phyloP scores from a whole-genome alignment of 2,329 filamentous ascomycete genomes.

The Lanzia echinophila region DNA sequence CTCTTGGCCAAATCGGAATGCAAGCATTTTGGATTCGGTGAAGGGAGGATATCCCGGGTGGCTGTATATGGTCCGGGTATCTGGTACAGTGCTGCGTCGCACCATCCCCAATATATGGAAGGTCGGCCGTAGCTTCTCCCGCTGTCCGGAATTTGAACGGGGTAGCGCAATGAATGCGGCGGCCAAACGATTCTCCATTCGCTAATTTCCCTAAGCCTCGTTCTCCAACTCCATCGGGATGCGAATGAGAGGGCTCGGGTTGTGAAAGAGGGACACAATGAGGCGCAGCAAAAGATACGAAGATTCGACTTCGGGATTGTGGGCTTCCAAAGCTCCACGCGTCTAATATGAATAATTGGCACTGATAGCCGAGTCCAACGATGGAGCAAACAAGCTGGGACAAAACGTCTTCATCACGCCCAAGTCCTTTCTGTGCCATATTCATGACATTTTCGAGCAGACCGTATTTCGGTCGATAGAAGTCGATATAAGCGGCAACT shows the following conservation, averaged over 20 bases:
- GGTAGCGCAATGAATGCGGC: slow-evolving; percentile 43
- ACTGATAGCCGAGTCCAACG: slow-evolving; percentile 72
- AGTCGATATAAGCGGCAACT: slow-evolving; percentile 66
- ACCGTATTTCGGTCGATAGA: slow-evolving; percentile 69
- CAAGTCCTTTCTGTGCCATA: slow-evolving; percentile 45
- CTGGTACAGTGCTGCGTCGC: slow-evolving; percentile 54
- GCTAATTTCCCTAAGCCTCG: slow-evolving; percentile 49
- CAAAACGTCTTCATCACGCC: slow-evolving; percentile 56
- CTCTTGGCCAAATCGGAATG: slow-evolving; percentile 54
- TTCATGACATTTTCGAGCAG: slow-evolving; percentile 69
- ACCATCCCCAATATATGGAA: slow-evolving; percentile 57
- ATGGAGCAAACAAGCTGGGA: slow-evolving; percentile 67
- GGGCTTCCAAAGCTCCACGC: slow-evolving; percentile 62
- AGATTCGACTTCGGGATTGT: slow-evolving; percentile 61
- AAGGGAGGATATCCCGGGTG: slow-evolving; percentile 29
- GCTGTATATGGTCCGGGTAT: slow-evolving; percentile 60
- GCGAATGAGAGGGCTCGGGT: slow-evolving; percentile 57
- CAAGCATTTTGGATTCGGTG: slow-evolving; percentile 38
- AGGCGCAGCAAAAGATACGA: slow-evolving; percentile 65
- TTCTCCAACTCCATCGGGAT: slow-evolving; percentile 36
- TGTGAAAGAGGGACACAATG: slow-evolving; percentile 48
- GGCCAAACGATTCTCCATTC: slow-evolving; percentile 54
- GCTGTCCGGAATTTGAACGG: slow-evolving; percentile 55
- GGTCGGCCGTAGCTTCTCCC: slow-evolving; percentile 46
- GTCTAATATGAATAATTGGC: slow-evolving; percentile 60